These are phyloP conservation scores for Coccomyxa subellipsoidea DNA, from an alignment of 163 green algal genomes.

Conservation along the genomic window DNA sequence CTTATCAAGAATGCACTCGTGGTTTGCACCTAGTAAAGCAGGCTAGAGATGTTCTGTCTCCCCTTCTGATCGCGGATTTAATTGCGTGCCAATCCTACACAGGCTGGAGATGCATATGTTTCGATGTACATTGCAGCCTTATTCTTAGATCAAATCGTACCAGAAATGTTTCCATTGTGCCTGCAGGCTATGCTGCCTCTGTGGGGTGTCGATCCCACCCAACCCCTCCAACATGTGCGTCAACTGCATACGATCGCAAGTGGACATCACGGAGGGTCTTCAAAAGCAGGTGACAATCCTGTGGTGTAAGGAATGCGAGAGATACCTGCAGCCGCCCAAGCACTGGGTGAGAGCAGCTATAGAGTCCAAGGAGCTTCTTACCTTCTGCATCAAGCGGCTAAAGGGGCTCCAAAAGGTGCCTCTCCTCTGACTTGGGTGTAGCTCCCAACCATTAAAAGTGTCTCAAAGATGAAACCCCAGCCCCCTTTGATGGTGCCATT, in stretches of 20 bases:
- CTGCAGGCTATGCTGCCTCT: conserved; percentile 92
- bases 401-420: conserved; percentile 77
- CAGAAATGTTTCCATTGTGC: too few species aligned
- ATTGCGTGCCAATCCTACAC: too few species aligned
- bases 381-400: conserved; percentile 94
- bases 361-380: conserved; percentile 97
- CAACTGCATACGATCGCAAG: conserved; percentile 93
- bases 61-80: too few species aligned
- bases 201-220: conserved; percentile 80
- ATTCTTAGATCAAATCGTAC: too few species aligned
- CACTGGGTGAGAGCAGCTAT: conserved; percentile 90
- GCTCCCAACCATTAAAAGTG: too few species aligned
- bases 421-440: too few species aligned
- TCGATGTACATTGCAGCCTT: background rate
- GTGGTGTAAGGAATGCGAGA: conserved; percentile 69
- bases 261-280: conserved; percentile 97
- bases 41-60: too few species aligned
- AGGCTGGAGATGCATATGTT: too few species aligned
- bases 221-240: conserved; percentile 99
- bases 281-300: conserved; percentile 77
- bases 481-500: too few species aligned
- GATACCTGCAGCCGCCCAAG: conserved; percentile 96
- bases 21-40: too few species aligned
- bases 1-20: too few species aligned
- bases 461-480: too few species aligned